A percentile compares a stretch with the other conserved stretches of the same genome.
Conservation (phyloP, 768 basidiomycete species). For the Cystoderma amianthinum region DNA sequence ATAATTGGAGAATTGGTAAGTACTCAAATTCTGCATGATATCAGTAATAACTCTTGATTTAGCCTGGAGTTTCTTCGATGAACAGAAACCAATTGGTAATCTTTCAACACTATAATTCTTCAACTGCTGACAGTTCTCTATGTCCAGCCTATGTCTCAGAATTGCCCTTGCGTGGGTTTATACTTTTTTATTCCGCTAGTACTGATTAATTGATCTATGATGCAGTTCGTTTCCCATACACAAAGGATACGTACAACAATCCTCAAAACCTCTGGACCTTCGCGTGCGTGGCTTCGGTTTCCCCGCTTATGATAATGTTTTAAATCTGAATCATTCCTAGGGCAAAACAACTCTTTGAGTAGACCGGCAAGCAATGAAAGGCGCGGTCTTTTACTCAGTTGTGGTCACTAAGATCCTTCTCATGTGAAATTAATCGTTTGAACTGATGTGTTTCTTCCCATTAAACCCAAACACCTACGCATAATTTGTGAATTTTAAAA, state of each 20-base stretch:
- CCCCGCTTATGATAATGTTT: neutral
- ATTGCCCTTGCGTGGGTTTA: conserved; percentile 22
- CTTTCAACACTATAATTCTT: neutral
- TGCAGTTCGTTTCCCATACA: conserved; percentile 55
- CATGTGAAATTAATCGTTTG: neutral
- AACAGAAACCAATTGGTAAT: conserved; percentile 31
- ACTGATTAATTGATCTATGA: neutral
- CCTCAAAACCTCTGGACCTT: conserved; percentile 55
- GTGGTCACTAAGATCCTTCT: too few species aligned
- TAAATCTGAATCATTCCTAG: neutral
- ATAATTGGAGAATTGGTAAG: conserved; percentile 43
- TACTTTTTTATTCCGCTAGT: neutral
- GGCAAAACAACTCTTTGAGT: neutral
- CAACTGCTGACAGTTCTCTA: neutral
- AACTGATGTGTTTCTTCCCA: neutral
- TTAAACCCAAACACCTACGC: too few species aligned
- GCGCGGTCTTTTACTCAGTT: neutral
- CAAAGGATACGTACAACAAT: conserved; percentile 55
- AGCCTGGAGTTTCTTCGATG: conserved; percentile 40
- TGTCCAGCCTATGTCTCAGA: conserved; percentile 35
- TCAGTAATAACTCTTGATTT: too few species aligned
- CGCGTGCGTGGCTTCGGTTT: too few species aligned
- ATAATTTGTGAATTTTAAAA: too few species aligned
- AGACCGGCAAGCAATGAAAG: neutral
- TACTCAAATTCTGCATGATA: too few species aligned